phyloP scores from a whole-genome alignment of 1,284 basidiomycete genomes.

The Cryptococcus sp. region DNA sequence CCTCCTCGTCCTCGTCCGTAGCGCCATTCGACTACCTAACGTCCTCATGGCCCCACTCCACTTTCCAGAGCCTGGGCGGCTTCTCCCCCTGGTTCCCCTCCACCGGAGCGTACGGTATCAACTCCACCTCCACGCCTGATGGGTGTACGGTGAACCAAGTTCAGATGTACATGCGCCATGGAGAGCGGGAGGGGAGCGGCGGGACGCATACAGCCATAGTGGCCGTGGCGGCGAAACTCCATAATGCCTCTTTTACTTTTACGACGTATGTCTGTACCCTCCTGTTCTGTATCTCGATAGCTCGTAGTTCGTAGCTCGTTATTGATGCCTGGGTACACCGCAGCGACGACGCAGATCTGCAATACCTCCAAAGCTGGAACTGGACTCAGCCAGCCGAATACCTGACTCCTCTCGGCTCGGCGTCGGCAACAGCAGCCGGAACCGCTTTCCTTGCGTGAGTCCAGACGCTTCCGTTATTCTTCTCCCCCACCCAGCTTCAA shows the following conservation, averaged over 20 bases:
- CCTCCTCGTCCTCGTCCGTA: too few species aligned
- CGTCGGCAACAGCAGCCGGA: slow-evolving; percentile 27
- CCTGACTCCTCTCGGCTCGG: slow-evolving; percentile 48
- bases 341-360: slow-evolving; percentile 3
- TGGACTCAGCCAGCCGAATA: slow-evolving; percentile 2
- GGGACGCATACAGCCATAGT: not conserved
- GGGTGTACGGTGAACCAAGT: not conserved
- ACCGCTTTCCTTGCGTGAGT: not conserved
- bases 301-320: not conserved
- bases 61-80: not conserved
- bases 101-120: not conserved
- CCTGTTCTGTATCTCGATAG: not conserved
- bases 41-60: slow-evolving; percentile 3
- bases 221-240: not conserved
- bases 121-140: not conserved
- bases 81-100: slow-evolving; percentile 5
- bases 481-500: not conserved
- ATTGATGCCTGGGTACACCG: not conserved
- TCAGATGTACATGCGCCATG: slow-evolving; percentile 4
- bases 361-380: not conserved
- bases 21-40: slow-evolving; percentile 4
- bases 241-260: not conserved
- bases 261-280: not conserved
- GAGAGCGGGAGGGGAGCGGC: slow-evolving; percentile 1
- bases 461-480: not conserved